These are phyloP conservation scores for Fraxinus floribunda DNA, from an alignment of 305 asterid genomes.

Conservation along the genomic window DNA sequence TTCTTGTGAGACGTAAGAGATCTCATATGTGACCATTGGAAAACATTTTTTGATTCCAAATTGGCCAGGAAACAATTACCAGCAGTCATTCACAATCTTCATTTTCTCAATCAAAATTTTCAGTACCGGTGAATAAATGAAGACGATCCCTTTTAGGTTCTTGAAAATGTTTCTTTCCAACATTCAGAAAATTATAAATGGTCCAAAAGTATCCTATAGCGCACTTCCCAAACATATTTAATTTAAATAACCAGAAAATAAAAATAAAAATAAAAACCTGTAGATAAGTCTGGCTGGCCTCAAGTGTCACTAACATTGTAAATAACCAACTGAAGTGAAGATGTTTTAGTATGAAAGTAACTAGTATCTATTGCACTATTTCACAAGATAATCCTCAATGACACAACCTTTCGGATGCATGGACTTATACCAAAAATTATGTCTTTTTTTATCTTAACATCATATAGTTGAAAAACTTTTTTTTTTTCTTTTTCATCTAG, in stretches of 20 bases:
- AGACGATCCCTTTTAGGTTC: conserved; percentile 1
- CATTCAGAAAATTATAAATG: background rate
- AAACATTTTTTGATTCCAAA: conserved; percentile 1
- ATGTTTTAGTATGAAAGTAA: background rate
- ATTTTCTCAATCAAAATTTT: background rate
- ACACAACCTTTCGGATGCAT: background rate
- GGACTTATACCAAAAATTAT: background rate
- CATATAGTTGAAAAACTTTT: background rate
- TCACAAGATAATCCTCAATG: conserved; percentile 16
- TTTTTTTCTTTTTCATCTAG: background rate
- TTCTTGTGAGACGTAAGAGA: background rate
- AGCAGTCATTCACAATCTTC: background rate
- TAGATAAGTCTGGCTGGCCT: background rate
- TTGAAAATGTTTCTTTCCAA: background rate
- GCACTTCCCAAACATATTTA: background rate
- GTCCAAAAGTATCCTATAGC: background rate
- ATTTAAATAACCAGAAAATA: conserved; percentile 5
- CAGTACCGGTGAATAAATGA: conserved; percentile 8
- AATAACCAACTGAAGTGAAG: conserved; percentile 3
- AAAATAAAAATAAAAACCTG: background rate
- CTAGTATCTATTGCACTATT: conserved; percentile 6
- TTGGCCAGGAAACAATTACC: background rate
- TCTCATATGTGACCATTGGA: background rate
- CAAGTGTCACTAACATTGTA: background rate
- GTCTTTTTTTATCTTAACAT: conserved; percentile 9